phyloP scores from a whole-genome alignment of 345 rosid species.

The Camelina hispida region DNA sequence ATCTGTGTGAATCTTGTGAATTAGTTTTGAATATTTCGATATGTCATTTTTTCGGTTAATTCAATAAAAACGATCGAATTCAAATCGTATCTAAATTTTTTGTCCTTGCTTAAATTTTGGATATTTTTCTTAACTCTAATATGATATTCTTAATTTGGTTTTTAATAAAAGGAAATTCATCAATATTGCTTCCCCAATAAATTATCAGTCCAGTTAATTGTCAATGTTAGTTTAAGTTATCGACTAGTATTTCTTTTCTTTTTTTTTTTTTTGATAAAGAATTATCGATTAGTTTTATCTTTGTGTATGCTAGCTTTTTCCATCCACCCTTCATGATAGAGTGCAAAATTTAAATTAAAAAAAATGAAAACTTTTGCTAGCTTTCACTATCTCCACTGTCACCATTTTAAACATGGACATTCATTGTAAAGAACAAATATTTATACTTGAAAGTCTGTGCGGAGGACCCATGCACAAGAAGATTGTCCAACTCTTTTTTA shows the following conservation, averaged over 20 bases:
- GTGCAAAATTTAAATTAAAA: too few relatives aligned
- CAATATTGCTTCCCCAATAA: slow-evolving; percentile 1
- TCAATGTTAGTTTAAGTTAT: too few relatives aligned
- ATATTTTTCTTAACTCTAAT: background rate
- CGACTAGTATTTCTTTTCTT: background rate
- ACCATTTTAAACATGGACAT: slow-evolving; percentile 1
- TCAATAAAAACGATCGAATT: too few relatives aligned
- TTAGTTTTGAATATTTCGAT: too few relatives aligned
- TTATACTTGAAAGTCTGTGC: background rate
- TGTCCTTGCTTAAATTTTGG: too few relatives aligned
- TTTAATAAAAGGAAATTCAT: background rate
- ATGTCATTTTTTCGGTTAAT: too few relatives aligned
- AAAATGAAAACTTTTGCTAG: background rate
- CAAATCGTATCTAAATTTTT: too few relatives aligned
- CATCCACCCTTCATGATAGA: background rate
- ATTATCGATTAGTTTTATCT: background rate
- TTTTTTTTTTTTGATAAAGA: too few relatives aligned
- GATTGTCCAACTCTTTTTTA: background rate
- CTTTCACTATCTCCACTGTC: background rate
- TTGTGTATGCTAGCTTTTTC: background rate
- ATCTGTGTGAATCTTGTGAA: too few relatives aligned
- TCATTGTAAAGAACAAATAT: background rate
- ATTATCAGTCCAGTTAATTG: background rate
- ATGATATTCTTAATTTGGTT: background rate
- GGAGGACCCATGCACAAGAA: slow-evolving; percentile 13